Evolutionary conservation across 106 monocot species (phyloP).

Genomic region (Allium sativum): DNA sequence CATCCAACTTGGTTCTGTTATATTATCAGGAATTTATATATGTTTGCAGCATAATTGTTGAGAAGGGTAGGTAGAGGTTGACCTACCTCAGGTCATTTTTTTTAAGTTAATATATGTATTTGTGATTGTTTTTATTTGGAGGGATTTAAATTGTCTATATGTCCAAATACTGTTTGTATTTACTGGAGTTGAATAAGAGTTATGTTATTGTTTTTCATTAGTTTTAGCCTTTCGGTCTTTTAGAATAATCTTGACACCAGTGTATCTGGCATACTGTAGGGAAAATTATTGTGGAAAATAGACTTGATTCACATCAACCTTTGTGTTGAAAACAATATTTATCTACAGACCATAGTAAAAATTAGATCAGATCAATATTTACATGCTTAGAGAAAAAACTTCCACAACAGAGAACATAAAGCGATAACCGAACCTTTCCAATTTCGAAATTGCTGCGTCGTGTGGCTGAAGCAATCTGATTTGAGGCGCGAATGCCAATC

Average conservation of each 20-base stretch:
- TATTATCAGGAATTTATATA: not conserved
- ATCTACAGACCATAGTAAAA: no score
- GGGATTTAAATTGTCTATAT: no score
- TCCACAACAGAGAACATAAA: no score
- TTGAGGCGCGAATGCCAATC: no score
- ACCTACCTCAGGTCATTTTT: conserved; percentile 8
- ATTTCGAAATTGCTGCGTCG: no score
- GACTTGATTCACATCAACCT: not conserved
- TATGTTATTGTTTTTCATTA: not conserved
- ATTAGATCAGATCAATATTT: not conserved
- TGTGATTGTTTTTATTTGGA: no score
- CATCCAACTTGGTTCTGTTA: not conserved
- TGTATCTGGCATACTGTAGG: not conserved
- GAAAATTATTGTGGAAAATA: not conserved
- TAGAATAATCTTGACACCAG: not conserved
- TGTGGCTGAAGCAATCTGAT: no score
- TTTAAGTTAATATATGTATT: not conserved
- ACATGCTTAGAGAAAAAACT: not conserved
- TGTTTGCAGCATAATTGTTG: not conserved
- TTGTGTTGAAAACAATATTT: not conserved
- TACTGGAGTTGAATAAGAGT: not conserved
- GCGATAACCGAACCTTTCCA: no score
- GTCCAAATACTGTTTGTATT: not conserved
- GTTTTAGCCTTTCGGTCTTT: not conserved
- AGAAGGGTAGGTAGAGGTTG: not conserved